These are phyloP conservation scores for Neurospora tetrasperma DNA, from an alignment of 495 filamentous ascomycete species.

Conservation along the genomic window DNA sequence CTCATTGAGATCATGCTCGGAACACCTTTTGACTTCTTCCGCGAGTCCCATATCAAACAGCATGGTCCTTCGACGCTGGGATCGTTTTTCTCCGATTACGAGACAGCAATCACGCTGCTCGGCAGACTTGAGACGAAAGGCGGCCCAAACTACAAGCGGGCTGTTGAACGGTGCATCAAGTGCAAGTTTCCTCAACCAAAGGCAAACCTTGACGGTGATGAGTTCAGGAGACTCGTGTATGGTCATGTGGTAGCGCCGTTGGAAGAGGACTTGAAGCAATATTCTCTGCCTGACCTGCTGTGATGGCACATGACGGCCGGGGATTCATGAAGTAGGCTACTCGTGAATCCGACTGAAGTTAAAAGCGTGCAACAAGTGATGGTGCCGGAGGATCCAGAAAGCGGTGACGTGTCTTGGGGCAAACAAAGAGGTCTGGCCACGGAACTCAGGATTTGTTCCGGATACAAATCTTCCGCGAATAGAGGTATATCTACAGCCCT, in stretches of 20 bases:
- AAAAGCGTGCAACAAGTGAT: neutral
- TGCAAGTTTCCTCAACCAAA: neutral
- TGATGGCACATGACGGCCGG: neutral
- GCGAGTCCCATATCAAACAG: neutral
- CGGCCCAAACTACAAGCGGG: conserved; percentile 7
- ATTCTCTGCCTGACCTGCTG: neutral
- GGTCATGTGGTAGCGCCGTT: neutral
- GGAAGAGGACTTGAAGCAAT: neutral
- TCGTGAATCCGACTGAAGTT: neutral
- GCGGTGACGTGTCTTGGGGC: neutral
- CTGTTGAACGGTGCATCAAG: conserved; percentile 8
- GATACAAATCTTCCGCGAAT: neutral
- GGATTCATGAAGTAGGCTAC: neutral
- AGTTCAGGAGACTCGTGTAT: neutral
- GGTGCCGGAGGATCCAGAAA: neutral
- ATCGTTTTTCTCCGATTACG: neutral
- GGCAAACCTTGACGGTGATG: neutral
- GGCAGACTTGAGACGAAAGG: neutral
- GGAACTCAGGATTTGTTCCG: neutral
- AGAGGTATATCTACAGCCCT: neutral
- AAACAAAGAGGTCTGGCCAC: neutral
- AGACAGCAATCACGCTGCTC: neutral
- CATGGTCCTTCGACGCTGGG: neutral
- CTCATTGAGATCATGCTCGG: conserved; percentile 12
- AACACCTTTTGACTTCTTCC: conserved; percentile 4